Conservation (phyloP, 2,329 filamentous ascomycete genomes). For the Microsporum ferrugineum region DNA sequence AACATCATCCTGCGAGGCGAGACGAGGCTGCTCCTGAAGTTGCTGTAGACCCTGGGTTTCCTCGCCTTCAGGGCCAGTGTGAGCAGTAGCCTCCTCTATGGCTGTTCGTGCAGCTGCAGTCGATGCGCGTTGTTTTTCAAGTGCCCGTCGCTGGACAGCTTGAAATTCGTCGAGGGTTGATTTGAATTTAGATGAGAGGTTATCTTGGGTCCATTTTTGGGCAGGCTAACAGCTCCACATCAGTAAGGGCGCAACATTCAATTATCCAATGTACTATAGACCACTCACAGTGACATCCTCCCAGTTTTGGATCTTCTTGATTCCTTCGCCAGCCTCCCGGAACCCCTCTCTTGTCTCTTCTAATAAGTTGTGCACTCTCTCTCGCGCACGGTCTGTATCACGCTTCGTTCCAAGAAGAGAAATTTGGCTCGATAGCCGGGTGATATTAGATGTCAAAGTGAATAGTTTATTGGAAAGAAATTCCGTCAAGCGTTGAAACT, state of each 20-base stretch:
- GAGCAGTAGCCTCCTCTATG: constrained; percentile 47
- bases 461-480: constrained; percentile 81
- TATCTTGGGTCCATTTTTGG: constrained; percentile 93
- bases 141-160: constrained; percentile 71
- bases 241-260: not conserved
- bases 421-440: constrained; percentile 72
- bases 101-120: constrained; percentile 72
- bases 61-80: constrained; percentile 29
- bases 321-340: constrained; percentile 81
- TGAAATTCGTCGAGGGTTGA: constrained; percentile 84
- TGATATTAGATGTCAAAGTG: constrained; percentile 75
- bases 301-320: constrained; percentile 86
- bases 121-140: constrained; percentile 86
- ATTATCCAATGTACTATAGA: not conserved
- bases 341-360: constrained; percentile 79
- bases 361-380: constrained; percentile 76
- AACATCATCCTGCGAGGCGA: constrained; percentile 86
- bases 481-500: constrained; percentile 73
- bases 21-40: constrained; percentile 63
- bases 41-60: constrained; percentile 54
- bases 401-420: constrained; percentile 76
- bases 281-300: constrained; percentile 62
- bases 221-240: constrained; percentile 51
- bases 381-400: constrained; percentile 80
- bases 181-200: constrained; percentile 87